Evolutionary conservation across 495 filamentous ascomycete genomes (phyloP).

Genomic region (Neurospora sp.): DNA sequence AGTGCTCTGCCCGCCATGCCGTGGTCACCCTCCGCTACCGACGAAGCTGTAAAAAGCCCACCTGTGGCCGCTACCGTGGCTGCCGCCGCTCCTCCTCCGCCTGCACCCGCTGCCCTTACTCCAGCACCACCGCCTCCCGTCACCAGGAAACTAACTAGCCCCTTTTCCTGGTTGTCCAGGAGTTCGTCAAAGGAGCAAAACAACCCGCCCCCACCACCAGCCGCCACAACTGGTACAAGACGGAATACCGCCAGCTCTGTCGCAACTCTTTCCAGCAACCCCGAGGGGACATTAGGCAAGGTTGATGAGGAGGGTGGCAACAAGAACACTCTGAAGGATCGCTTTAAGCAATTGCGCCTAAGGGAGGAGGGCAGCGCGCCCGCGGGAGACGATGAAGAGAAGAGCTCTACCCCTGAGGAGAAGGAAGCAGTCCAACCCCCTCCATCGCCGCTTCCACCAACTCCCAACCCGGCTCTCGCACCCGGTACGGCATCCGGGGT

Average conservation of each 20-base stretch:
- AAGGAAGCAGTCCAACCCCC: conserved; percentile 37
- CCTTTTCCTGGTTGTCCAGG: conserved; percentile 80
- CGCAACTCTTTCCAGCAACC: conserved; percentile 62
- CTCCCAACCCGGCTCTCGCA: conserved; percentile 49
- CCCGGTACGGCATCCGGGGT: conserved; percentile 77
- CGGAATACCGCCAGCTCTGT: conserved; percentile 69
- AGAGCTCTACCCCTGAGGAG: conserved; percentile 42
- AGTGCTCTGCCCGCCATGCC: conserved; percentile 45
- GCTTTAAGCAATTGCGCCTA: conserved; percentile 77
- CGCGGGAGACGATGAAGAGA: conserved; percentile 39
- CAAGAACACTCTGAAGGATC: conserved; percentile 66
- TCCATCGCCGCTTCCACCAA: conserved; percentile 38
- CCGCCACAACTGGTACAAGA: conserved; percentile 22
- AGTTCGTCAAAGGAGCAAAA: conserved; percentile 56
- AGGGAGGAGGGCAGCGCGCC: conserved; percentile 58
- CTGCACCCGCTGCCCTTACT: conserved; percentile 30
- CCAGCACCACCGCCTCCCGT: conserved; percentile 30
- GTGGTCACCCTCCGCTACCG: conserved; percentile 36
- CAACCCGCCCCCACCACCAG: conserved; percentile 35
- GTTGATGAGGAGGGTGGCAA: conserved; percentile 49
- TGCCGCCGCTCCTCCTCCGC: conserved; percentile 4
- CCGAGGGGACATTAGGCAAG: conserved; percentile 60
- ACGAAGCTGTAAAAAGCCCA: conserved; percentile 25
- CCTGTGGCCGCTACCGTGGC: conserved; percentile 23
- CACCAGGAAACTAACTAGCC: conserved; percentile 62